Evolutionary conservation across 352 stramenopile species (phyloP), one percentile per base, ranked within the genome.

Genomic region (Paralagenidium karlingii): DNA sequence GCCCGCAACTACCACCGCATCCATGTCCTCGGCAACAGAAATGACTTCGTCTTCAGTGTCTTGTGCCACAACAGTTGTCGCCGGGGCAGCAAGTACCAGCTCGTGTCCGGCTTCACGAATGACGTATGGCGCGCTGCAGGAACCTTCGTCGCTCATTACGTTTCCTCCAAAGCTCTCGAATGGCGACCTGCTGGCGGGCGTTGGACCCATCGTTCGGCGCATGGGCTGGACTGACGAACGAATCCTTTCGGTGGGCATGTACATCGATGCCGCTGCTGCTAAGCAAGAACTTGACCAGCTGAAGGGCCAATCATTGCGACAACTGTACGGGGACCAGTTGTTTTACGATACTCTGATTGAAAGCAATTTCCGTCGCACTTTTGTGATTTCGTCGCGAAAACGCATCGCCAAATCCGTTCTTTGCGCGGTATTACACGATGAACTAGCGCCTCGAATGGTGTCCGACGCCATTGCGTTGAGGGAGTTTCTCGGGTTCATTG

Each of bases 191-290:
- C 49, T 89, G 3, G 61, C 84, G 4, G 76, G 76, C 8, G 76
- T 89, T 5, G 76, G 69, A 0, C 73, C 71, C 15, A 57, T 89
- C 30, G 70, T 89, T 19, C 69, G 76, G 1, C 71, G 76, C 19
- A 74, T 89, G 58, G 71, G 71, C 12, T 89, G 76, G 76, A 85
- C 69, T 4, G 71, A 89, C 38, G 76, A 89, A 46, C 71, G 71
- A 5, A 89, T 89, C 38, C 44, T 89, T 12, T 68, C 76, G 2
- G 69, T 89, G 0, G 76, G 69, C 1, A 52, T 89, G 34, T 89
- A 89, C 44, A 78, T 89, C 13, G 73, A 89, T 25, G 64, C 68
- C 0, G 65, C 82, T 26, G 61, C 51, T 5, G 76, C 73, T 0
- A 53, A 49, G 3, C 62, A 62, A 21, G 54, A 84, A 45, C 55